Evolutionary conservation across 148 eudicot genomes (phyloP).

Genomic region (Cornus controversa): DNA sequence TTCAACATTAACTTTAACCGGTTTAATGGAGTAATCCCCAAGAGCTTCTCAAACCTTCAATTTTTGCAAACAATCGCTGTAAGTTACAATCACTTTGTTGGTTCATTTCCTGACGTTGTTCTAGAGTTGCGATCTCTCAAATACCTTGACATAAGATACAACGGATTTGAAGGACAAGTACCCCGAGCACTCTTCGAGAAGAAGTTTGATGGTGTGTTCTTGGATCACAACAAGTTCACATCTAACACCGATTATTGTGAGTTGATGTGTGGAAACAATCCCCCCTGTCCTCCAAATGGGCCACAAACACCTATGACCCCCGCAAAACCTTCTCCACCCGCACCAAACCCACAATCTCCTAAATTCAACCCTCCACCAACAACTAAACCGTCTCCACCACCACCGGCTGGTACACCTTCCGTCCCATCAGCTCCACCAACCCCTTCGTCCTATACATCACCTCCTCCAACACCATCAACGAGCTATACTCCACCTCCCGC

Average conservation of each 20-base stretch:
- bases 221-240: slow-evolving; percentile 65
- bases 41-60: slow-evolving; percentile 35
- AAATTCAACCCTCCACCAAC: no score
- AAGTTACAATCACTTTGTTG: slow-evolving; percentile 82
- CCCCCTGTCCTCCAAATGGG: no score
- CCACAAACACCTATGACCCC: no score
- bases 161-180: slow-evolving; percentile 70
- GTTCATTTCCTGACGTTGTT: slow-evolving; percentile 59
- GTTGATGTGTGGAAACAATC: no score
- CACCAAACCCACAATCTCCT: background rate
- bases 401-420: no score
- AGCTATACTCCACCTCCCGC: no score
- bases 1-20: slow-evolving; percentile 68
- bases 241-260: slow-evolving; percentile 46
- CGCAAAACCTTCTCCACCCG: background rate
- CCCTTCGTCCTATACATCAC: no score
- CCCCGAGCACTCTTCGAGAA: slow-evolving; percentile 46
- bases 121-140: slow-evolving; percentile 42
- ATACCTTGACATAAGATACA: slow-evolving; percentile 60
- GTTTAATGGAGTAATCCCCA: slow-evolving; percentile 68
- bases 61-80: slow-evolving; percentile 55
- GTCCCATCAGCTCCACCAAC: no score
- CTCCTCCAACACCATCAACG: no score
- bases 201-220: slow-evolving; percentile 58
- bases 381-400: no score